A percentile compares a stretch with the other conserved stretches of the same genome.
Evolutionary conservation across 345 rosid genomes (phyloP).

Genomic region (Noccaea caerulescens): DNA sequence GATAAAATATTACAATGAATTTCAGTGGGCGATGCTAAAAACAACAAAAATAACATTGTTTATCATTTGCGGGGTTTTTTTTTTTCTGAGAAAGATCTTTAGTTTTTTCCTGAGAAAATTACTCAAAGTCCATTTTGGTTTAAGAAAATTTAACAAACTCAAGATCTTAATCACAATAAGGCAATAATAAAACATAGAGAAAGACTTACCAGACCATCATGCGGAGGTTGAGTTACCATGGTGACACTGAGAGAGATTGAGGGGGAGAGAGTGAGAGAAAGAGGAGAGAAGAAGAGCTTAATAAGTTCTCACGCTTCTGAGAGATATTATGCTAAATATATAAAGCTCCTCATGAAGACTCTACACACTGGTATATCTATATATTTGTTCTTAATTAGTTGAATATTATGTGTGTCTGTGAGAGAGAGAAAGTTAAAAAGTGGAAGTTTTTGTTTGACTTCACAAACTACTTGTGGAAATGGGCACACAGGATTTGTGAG

Average conservation of each 20-base stretch:
- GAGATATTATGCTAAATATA: constrained; percentile 31
- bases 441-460: constrained; percentile 45
- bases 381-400: constrained; percentile 23
- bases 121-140: constrained; percentile 3
- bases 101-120: not conserved
- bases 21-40: not conserved
- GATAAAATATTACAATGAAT: not conserved
- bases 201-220: constrained; percentile 42
- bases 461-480: constrained; percentile 40
- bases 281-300: constrained; percentile 34
- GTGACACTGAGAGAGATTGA: constrained; percentile 24
- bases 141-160: not conserved
- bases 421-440: constrained; percentile 20
- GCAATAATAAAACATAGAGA: not conserved
- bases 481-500: constrained; percentile 34
- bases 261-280: not conserved
- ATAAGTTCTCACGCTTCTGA: constrained; percentile 23
- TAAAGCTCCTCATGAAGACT: constrained; percentile 24
- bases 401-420: constrained; percentile 29
- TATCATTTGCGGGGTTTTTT: not conserved
- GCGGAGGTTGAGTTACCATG: constrained; percentile 45
- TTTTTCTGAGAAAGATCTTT: not conserved
- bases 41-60: not conserved
- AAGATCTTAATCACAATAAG: constrained; percentile 27
- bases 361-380: constrained; percentile 6